These are phyloP conservation scores for Penicillium flavigenum DNA, from an alignment of 495 filamentous ascomycete species.

Conservation along the genomic window DNA sequence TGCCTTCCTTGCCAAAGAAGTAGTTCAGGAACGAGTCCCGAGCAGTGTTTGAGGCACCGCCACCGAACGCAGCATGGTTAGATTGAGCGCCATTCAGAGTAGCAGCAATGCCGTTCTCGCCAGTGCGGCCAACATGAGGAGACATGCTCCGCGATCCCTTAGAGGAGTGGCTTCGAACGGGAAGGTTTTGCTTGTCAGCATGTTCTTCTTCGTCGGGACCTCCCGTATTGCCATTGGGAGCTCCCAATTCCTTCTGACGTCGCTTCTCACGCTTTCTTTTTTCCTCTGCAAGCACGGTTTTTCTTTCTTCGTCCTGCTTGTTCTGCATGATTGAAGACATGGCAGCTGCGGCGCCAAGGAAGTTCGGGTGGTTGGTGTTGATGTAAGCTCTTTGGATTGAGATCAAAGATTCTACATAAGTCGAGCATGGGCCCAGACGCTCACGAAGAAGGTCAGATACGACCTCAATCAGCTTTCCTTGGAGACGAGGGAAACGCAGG, in stretches of 20 bases:
- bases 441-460: constrained; percentile 96
- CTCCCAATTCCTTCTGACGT: constrained; percentile 74
- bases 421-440: constrained; percentile 80
- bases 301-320: constrained; percentile 90
- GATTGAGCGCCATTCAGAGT: constrained; percentile 67
- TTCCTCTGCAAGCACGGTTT: constrained; percentile 75
- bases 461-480: constrained; percentile 96
- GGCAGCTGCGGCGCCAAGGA: constrained; percentile 93
- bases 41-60: constrained; percentile 52
- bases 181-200: constrained; percentile 50
- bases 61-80: constrained; percentile 62
- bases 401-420: constrained; percentile 93
- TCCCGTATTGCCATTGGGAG: constrained; percentile 68
- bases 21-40: constrained; percentile 95
- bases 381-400: constrained; percentile 98
- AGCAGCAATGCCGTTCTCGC: constrained; percentile 59
- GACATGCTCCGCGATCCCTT: constrained; percentile 76
- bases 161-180: constrained; percentile 56
- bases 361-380: constrained; percentile 99
- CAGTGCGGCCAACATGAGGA: constrained; percentile 66
- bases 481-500: constrained; percentile 84
- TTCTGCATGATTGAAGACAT: constrained; percentile 95
- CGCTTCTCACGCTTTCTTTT: constrained; percentile 78
- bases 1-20: constrained; percentile 92
- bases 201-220: constrained; percentile 68